Percentiles rank a stretch among this genome's conserved stretches.
These are phyloP conservation scores for Castanopsis chinensis DNA, from an alignment of 306 rosid species.

Conservation along the genomic window DNA sequence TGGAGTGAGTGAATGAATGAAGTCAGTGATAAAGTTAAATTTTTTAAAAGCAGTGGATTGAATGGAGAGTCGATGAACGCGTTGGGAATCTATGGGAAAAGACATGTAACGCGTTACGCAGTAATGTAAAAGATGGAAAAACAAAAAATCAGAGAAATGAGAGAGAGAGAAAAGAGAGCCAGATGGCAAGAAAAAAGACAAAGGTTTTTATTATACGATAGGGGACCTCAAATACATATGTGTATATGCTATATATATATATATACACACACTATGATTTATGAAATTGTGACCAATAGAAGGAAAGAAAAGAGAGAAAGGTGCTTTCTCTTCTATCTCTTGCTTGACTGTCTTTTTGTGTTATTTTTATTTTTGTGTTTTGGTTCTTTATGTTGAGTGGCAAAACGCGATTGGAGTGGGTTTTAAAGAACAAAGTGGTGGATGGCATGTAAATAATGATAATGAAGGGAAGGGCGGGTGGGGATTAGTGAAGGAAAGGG, in stretches of 20 bases:
- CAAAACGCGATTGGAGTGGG: too few relatives aligned
- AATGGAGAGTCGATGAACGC: slow-evolving; percentile 20
- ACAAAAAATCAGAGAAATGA: neutral
- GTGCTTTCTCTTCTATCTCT: too few relatives aligned
- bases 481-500: too few relatives aligned
- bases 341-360: too few relatives aligned
- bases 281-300: too few relatives aligned
- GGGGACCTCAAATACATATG: neutral
- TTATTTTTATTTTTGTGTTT: too few relatives aligned
- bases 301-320: too few relatives aligned
- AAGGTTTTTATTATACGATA: neutral
- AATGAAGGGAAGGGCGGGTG: too few relatives aligned
- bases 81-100: slow-evolving; percentile 26
- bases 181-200: slow-evolving; percentile 7
- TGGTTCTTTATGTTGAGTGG: too few relatives aligned
- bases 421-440: too few relatives aligned
- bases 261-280: neutral
- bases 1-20: too few relatives aligned
- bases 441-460: neutral
- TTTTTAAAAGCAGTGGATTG: neutral
- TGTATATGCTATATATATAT: neutral
- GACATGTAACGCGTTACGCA: slow-evolving; percentile 35
- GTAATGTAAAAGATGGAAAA: neutral
- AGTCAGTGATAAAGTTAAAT: neutral
- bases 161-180: neutral